These are phyloP conservation scores for Eustoma russellianum DNA, from an alignment of 257 asterid genomes.

Conservation along the genomic window DNA sequence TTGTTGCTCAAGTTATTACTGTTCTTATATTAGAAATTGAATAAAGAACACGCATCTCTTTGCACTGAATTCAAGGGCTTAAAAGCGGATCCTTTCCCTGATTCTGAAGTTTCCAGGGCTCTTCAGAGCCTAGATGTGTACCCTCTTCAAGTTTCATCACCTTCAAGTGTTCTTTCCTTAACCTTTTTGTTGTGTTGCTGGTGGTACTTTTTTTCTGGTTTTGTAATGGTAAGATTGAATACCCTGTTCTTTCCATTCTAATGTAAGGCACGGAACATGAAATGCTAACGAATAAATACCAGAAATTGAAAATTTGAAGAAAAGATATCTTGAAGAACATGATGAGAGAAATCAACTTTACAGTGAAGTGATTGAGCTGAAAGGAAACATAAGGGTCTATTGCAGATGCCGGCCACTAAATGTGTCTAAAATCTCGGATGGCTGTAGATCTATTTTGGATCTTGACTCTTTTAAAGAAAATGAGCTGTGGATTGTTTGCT, in stretches of 20 bases:
- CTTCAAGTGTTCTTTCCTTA: neutral
- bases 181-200: neutral
- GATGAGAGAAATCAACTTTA: slow-evolving; percentile 62
- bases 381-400: slow-evolving; percentile 91
- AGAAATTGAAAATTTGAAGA: slow-evolving; percentile 50
- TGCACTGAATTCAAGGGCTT: slow-evolving; percentile 55
- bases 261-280: slow-evolving; percentile 56
- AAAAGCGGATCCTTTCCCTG: slow-evolving; percentile 47
- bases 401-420: slow-evolving; percentile 91
- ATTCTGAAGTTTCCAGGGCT: slow-evolving; percentile 39
- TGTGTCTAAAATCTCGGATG: slow-evolving; percentile 59
- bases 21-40: slow-evolving; percentile 16
- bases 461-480: slow-evolving; percentile 66
- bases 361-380: slow-evolving; percentile 88
- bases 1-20: neutral
- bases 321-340: slow-evolving; percentile 63
- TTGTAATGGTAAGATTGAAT: slow-evolving; percentile 2
- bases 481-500: slow-evolving; percentile 63
- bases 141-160: neutral
- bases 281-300: slow-evolving; percentile 40
- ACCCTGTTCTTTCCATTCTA: neutral
- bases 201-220: slow-evolving; percentile 7
- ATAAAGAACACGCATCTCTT: slow-evolving; percentile 38
- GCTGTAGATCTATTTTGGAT: slow-evolving; percentile 54
- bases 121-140: slow-evolving; percentile 60